Conservation (phyloP, 306 rosid species). For the Fragaria iinumae region DNA sequence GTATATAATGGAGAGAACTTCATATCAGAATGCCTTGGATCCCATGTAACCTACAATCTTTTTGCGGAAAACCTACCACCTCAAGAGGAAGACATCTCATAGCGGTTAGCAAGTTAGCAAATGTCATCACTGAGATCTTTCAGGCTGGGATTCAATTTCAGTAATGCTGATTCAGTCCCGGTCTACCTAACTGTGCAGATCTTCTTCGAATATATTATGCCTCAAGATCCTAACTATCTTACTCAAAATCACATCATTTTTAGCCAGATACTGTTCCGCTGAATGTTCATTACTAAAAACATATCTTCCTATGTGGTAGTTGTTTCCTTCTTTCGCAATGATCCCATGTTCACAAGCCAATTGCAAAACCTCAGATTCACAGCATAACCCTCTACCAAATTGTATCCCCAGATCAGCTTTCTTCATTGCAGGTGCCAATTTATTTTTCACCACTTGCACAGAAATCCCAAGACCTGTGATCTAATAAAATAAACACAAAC, state of each 20-base stretch:
- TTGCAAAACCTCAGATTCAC: conserved; percentile 65
- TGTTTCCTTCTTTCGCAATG: conserved; percentile 48
- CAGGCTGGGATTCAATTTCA: background rate
- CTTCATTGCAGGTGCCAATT: conserved; percentile 66
- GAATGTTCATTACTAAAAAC: conserved; percentile 41
- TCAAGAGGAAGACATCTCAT: background rate
- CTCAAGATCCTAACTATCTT: conserved; percentile 51
- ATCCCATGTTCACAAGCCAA: conserved; percentile 73
- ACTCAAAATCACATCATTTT: conserved; percentile 40
- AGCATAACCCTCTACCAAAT: conserved; percentile 73
- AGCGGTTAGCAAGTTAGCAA: background rate
- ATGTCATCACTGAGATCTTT: background rate
- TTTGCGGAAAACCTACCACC: background rate
- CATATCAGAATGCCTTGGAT: background rate
- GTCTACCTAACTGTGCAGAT: background rate
- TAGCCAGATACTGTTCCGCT: conserved; percentile 48
- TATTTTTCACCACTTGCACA: conserved; percentile 73
- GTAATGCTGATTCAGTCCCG: conserved; percentile 12
- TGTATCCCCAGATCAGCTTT: conserved; percentile 60
- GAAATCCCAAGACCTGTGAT: conserved; percentile 54
- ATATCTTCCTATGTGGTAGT: conserved; percentile 50
- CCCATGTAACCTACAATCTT: background rate
- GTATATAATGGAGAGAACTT: background rate
- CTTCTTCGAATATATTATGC: conserved; percentile 40
- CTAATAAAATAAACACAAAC: conserved; percentile 20